Evolutionary conservation across 2,329 filamentous ascomycete genomes (phyloP).

Genomic region (Curvularia sp.): DNA sequence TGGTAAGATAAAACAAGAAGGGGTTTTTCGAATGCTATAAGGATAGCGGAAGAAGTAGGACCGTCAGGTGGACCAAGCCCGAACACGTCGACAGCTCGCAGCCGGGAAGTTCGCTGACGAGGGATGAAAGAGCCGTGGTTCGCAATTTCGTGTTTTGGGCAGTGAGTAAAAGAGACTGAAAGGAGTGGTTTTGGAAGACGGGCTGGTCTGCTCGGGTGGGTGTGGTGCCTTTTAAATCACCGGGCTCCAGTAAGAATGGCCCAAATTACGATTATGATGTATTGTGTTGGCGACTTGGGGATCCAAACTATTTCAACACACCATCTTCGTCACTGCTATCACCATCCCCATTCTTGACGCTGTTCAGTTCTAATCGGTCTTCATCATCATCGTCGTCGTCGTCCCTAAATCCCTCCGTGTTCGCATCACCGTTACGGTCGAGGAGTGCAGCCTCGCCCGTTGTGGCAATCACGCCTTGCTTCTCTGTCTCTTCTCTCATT

Average conservation of each 20-base stretch:
- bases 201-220: neutral
- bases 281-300: neutral
- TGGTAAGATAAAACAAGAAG: neutral
- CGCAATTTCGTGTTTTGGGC: neutral
- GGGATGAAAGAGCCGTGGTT: neutral
- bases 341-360: constrained; percentile 30
- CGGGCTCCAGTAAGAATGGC: constrained; percentile 8
- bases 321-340: constrained; percentile 42
- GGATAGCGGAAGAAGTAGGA: neutral
- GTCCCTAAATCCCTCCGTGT: constrained; percentile 47
- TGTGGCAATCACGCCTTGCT: constrained; percentile 38
- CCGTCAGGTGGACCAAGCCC: neutral
- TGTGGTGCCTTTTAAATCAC: constrained; percentile 1
- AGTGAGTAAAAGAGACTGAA: neutral
- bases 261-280: constrained; percentile 2
- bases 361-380: constrained; percentile 40
- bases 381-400: constrained; percentile 36
- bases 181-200: neutral
- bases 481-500: constrained; percentile 64
- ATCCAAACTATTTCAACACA: constrained; percentile 35
- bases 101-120: neutral
- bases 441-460: constrained; percentile 33
- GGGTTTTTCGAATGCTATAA: neutral
- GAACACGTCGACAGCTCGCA: neutral
- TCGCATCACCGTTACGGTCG: constrained; percentile 23